Evolutionary conservation across 2,329 filamentous ascomycete species (phyloP), one percentile per base, ranked within the genome.

Genomic region (Sporothrix mexicana): DNA sequence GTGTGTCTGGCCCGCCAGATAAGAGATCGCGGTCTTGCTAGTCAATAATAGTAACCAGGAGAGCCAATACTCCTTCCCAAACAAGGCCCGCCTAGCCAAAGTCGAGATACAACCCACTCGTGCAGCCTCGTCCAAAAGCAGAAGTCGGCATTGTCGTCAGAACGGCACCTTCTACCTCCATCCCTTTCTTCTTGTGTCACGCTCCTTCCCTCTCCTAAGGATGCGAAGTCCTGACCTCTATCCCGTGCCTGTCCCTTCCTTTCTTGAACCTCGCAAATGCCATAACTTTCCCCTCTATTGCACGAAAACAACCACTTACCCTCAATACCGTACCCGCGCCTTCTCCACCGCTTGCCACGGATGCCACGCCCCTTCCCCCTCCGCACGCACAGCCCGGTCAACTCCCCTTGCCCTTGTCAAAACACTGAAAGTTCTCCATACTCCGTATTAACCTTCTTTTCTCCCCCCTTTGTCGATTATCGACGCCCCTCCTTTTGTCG

Each of bases 271-370:
- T 66, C 13, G 17, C 61, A 47, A 15, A 10, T 36, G 64, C 36
- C 64, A 15, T 47, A 36, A n/a, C 47, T 36, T 36, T 67, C 64
- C 45, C 45, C 64, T 67, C 64, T 45, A 51, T 51, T 51, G 45
- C 62, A 67, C n/a, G 61, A 36, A 36, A 36, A 36, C 30, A 36
- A 36, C 30, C 30, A 36, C 30, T 36, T 36, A 36, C 30, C 41
- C 13, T 47, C n/a, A 41, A 25, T 43, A 66, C 61, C 61, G n/a
- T 66, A 66, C 61, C 61, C 61, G 41, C 57, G 55, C 25, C 61
- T 66, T 71, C 61, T 71, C 70, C 49, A 72, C 70, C 64, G 23
- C 13, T 23, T 57, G 66, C 47, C 59, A 43, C 30, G 15, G 25
- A n/a, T 57, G 47, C 36, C 45, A 62, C 47, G 30, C 53, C 51